Base-by-base conservation (phyloP, 805 yeast species). In the Metschnikowia drakensbergensis region DNA sequence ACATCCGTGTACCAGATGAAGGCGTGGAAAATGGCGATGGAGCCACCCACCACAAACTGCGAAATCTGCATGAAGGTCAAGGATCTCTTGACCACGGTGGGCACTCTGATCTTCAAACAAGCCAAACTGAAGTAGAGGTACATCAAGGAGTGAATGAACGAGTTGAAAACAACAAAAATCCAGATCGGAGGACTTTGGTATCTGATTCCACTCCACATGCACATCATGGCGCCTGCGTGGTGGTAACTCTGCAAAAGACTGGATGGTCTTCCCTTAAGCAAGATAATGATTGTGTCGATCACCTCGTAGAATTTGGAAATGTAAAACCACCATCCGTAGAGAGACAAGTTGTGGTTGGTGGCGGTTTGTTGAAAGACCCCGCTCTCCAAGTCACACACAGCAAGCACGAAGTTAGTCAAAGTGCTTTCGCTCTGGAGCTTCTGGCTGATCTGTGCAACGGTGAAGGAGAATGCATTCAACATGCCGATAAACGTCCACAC, bases 171-270 rank as follows among this genome's bases (percentile, higher is more conserved):
- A 39, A 84, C 88, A 66, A 84, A 84, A 58, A 84, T 81, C 90
- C 90, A 84, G 62, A 84, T 84, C 32, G 90, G 90, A 4, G 89
- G 87, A 10, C 87, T 77, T 45, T 77, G 79, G 65, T 69, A 84
- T 49, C 89, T 70, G 48, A 82, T 78, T 2, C 90, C 90, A 6
- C 86, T 79, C 89, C 89, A 84, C 90, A 84, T 84, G 51, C 87
- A 83, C 66, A 84, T 69, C 82, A 84, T 84, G 42, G 90, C 90
- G 26, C 90, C 90, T 4, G 89, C 79, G 63, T 84, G 90, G 62
- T 84, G 90, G 66, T 84, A 84, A 49, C 86, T 80, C 65, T 84
- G 90, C 59, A 84, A 71, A 49, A 84, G 67, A 5, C 84, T 79
- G 10, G 86, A 79, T 11, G 82, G 84, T 61, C 76, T 74, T 37